Evolutionary conservation across 352 stramenopile genomes (phyloP), one percentile per base, ranked within the genome.

Genomic region (Peronospora destructor): DNA sequence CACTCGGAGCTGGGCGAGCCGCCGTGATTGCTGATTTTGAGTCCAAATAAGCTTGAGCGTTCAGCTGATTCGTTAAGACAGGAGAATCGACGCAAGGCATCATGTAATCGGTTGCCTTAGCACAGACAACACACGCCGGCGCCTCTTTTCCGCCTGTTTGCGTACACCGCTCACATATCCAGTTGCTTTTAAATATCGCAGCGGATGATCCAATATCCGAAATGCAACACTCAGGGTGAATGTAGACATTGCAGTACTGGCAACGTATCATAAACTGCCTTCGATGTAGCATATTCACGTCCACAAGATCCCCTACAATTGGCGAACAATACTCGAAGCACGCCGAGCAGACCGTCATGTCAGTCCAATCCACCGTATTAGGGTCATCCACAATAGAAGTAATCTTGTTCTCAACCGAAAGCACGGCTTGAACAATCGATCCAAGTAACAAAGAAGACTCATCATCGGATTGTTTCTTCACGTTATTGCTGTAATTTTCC

Each of bases 201-300:
- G 66, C 52, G 2, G 71, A 76, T 6, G 66, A 67, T 2, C 76
- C 73, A 41, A 87, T 76, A 37, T 89, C 74, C n/a, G 65, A 86
- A 42, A 86, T 67, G 12, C 73, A 87, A 51, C 84, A 92, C n/a
- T 82, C 70, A 0, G 84, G 75, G 36, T 94, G 84, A 25, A 89
- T 74, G 49, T 85, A 79, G 6, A 81, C 78, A 52, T 84, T 88
- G 66, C 84, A 94, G 42, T 87, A 85, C 45, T 87, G 82, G 38
- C 84, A 94, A 9, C 84, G 84, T 59, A 94, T 76, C 66, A 92
- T 76, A 50, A 91, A 76, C 49, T 94, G 83, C 11, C 80, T 75
- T 46, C 76, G 76, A 60, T 70, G 75, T 13, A 91, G 66, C 60
- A 73, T 59, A 23, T 71, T 68, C n/a, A 72, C 63, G 43, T 84